Evolutionary conservation across 164 flowering plant species (phyloP).

Genomic region (Echeveria elegans): DNA sequence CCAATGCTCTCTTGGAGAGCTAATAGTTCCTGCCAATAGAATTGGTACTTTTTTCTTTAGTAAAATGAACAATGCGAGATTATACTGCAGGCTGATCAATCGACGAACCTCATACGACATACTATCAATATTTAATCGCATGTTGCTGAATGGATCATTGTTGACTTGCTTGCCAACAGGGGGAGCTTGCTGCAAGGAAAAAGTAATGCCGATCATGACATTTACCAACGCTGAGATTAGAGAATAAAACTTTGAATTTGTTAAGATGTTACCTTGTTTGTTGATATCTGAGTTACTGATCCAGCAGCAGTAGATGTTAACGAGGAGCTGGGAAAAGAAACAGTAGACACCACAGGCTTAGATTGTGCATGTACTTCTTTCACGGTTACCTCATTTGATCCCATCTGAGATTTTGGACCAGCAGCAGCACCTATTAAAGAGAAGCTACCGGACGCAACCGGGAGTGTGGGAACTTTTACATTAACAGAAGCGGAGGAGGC

Average conservation of each 20-base stretch:
- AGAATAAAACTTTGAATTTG: not conserved
- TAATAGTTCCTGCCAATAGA: not conserved
- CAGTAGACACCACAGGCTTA: not conserved
- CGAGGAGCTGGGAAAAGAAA: not conserved
- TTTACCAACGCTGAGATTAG: not conserved
- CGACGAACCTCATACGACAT: not conserved
- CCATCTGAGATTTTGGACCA: not conserved
- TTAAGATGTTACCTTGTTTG: too few species aligned
- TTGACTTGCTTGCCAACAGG: not conserved
- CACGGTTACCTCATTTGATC: not conserved
- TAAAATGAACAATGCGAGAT: not conserved
- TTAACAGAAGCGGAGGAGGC: not conserved
- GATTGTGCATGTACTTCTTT: not conserved
- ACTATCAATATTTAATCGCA: constrained; percentile 1
- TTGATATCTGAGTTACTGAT: too few species aligned
- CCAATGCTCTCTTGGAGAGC: not conserved
- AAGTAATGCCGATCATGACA: not conserved
- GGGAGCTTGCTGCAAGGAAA: not conserved
- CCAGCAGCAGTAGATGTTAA: not conserved
- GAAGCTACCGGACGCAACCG: not conserved
- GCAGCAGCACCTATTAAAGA: not conserved
- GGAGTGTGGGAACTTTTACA: not conserved
- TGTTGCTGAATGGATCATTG: constrained; percentile 1
- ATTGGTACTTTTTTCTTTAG: not conserved
- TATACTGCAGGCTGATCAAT: not conserved